Conservation (phyloP, 2,329 filamentous ascomycete genomes). For the Fusarium oligoseptatum region DNA sequence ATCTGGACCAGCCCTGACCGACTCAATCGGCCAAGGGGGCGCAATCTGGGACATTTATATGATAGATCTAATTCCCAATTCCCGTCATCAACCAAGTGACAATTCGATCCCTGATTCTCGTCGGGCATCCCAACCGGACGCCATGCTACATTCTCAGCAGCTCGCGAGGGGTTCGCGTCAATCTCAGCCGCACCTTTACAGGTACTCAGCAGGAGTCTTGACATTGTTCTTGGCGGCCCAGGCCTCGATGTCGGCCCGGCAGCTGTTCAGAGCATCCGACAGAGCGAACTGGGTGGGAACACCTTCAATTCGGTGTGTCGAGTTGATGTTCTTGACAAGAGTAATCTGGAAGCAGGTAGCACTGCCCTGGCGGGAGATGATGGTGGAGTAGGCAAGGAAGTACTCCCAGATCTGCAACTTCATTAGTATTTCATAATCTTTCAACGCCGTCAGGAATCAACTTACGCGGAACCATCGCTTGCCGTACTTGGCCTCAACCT, state of each 20-base stretch:
- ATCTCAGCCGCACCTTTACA: conserved; percentile 25
- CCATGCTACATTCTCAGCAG: conserved; percentile 5
- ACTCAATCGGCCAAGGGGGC: conserved; percentile 36
- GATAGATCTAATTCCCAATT: conserved; percentile 35
- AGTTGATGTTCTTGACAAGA: conserved; percentile 93
- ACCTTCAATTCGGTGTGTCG: conserved; percentile 85
- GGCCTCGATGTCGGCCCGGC: conserved; percentile 50
- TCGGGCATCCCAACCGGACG: conserved; percentile 5
- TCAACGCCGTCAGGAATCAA: neutral
- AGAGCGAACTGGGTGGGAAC: conserved; percentile 79
- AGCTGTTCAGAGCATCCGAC: conserved; percentile 67
- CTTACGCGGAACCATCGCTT: conserved; percentile 93
- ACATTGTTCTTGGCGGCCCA: conserved; percentile 56
- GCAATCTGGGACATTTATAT: conserved; percentile 41
- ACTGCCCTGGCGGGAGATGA: conserved; percentile 85
- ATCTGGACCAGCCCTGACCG: conserved; percentile 40
- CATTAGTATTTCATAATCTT: conserved; percentile 1
- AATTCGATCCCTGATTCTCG: conserved; percentile 9
- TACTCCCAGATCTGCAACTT: conserved; percentile 84
- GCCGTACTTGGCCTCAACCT: conserved; percentile 95
- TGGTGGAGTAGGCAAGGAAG: conserved; percentile 90
- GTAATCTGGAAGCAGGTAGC: conserved; percentile 92
- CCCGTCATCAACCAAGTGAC: conserved; percentile 2
- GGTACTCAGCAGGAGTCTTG: conserved; percentile 49
- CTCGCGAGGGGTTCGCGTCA: conserved; percentile 3